A percentile compares a stretch with the other conserved stretches of the same genome.
These are phyloP conservation scores for Pseudogymnoascus sp. DNA, from an alignment of 2,329 filamentous ascomycete species.

Conservation along the genomic window DNA sequence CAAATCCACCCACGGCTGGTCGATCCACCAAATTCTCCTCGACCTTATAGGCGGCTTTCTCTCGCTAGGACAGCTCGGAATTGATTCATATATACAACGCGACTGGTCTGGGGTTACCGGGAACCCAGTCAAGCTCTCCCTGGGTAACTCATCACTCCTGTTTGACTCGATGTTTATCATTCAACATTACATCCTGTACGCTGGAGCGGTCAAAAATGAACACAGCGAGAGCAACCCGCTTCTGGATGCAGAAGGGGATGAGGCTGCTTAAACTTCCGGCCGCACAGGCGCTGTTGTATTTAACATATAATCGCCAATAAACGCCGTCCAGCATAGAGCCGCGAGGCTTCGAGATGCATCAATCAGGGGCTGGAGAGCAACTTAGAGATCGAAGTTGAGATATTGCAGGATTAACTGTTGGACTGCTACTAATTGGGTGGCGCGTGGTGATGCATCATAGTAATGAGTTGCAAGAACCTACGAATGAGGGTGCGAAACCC, in stretches of 20 bases:
- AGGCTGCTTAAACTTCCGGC: neutral
- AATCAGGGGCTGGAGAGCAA: neutral
- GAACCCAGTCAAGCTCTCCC: constrained; percentile 81
- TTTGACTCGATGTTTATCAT: constrained; percentile 81
- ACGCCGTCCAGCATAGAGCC: neutral
- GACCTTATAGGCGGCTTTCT: constrained; percentile 76
- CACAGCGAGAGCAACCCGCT: neutral
- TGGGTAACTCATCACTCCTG: constrained; percentile 76
- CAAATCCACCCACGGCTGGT: constrained; percentile 80
- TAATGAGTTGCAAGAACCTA: neutral
- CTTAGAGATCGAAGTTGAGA: neutral
- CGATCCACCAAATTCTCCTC: constrained; percentile 73
- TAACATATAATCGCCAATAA: neutral
- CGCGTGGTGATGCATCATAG: neutral
- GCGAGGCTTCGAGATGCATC: neutral
- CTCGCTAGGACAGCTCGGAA: constrained; percentile 69
- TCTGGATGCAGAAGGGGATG: neutral
- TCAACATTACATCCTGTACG: constrained; percentile 83
- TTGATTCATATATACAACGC: constrained; percentile 75
- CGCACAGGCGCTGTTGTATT: neutral
- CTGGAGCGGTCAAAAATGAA: constrained; percentile 24
- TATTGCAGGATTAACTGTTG: neutral
- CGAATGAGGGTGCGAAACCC: neutral
- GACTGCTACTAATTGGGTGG: neutral
- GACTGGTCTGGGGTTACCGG: constrained; percentile 89